These are phyloP conservation scores for Candida ponderosae DNA, from an alignment of 805 yeast genomes.

Conservation along the genomic window DNA sequence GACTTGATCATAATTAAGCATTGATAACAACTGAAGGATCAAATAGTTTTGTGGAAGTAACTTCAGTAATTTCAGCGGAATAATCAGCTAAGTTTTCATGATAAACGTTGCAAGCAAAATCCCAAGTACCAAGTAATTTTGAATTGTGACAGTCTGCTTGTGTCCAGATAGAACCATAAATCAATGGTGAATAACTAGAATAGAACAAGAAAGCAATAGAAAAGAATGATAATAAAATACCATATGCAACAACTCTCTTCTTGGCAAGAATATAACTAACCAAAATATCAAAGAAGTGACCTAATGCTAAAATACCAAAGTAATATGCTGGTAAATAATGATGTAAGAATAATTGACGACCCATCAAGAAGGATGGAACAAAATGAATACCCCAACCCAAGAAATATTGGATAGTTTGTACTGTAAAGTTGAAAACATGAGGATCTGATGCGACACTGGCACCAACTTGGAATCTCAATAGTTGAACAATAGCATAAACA, in stretches of 20 bases:
- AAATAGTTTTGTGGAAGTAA: too few species aligned
- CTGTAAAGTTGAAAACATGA: conserved; percentile 55
- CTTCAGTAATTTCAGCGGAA: not conserved
- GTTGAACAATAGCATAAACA: conserved; percentile 32
- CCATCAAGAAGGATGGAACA: conserved; percentile 78
- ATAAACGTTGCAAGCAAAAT: conserved; percentile 68
- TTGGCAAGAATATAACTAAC: conserved; percentile 34
- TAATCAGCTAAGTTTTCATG: conserved; percentile 1
- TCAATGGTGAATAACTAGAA: conserved; percentile 58
- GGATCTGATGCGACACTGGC: conserved; percentile 41
- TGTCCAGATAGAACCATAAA: conserved; percentile 81
- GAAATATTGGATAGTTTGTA: conserved; percentile 52
- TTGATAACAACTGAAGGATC: not conserved
- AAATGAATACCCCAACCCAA: conserved; percentile 70
- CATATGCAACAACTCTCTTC: conserved; percentile 37
- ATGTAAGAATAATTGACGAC: conserved; percentile 86
- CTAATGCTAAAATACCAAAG: conserved; percentile 73
- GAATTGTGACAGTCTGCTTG: conserved; percentile 53
- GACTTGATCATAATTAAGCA: not conserved
- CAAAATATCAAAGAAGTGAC: conserved; percentile 54
- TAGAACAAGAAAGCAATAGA: conserved; percentile 46
- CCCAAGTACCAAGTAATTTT: conserved; percentile 67
- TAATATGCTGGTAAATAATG: conserved; percentile 91
- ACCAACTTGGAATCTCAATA: conserved; percentile 61
- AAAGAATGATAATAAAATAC: conserved; percentile 39